phyloP scores from a whole-genome alignment of 78 protist genomes.

The Polysphondylium violaceum region DNA sequence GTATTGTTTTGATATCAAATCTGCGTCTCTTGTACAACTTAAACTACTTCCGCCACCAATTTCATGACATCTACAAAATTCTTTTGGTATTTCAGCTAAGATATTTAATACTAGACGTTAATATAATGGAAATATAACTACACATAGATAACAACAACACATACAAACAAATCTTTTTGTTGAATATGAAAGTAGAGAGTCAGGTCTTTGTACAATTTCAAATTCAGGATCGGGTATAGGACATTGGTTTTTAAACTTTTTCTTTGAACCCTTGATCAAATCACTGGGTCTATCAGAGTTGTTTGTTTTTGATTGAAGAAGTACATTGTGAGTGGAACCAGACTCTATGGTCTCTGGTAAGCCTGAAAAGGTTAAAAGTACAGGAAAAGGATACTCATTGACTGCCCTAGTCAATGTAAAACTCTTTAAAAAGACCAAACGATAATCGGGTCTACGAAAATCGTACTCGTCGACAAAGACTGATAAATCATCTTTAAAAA shows the following conservation, averaged over 20 bases:
- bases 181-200: background rate
- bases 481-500: background rate
- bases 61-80: slow-evolving; percentile 8
- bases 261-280: slow-evolving; percentile 5
- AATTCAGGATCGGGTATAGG: slow-evolving; percentile 32
- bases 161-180: background rate
- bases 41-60: background rate
- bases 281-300: background rate
- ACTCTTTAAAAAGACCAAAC: background rate
- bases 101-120: background rate
- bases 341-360: background rate
- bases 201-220: background rate
- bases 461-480: background rate
- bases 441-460: slow-evolving; percentile 9
- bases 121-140: background rate
- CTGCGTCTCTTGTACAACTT: background rate
- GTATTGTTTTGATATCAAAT: background rate
- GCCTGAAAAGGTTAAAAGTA: background rate
- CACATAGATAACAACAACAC: background rate
- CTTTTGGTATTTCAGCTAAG: background rate
- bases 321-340: background rate
- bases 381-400: background rate
- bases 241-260: background rate
- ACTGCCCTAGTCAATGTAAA: background rate
- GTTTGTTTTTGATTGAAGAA: background rate